Evolutionary conservation across 192 early-diverging fungal species (phyloP), one percentile per base, ranked within the genome.

Genomic region (Mortierella alpina): DNA sequence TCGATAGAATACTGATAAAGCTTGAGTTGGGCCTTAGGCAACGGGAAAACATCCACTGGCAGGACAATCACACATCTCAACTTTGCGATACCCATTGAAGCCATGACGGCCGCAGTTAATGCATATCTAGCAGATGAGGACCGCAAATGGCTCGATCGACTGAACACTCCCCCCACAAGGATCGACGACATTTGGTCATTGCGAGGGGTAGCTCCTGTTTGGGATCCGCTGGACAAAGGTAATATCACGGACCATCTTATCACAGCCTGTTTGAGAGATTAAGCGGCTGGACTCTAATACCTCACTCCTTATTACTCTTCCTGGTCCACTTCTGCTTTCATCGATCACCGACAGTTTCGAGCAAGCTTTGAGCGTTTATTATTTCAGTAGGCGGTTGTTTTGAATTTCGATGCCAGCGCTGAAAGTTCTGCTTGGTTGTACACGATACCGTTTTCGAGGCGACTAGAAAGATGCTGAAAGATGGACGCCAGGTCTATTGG

Each of bases 11-110:
- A 5, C 18, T 58, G 12, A 44, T 6, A 23, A 17, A 42, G 1
- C 59, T 68, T 11, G 5, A 64, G 22, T 58, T 14, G 18, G 15
- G 20, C 63, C 13, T 17, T 22, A 78, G 75, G 82, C 4, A 83
- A 83, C 61, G 74, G 74, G 11, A 76, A 77, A 23, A 83, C 82
- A 4, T 73, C 73, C 1, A 77, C 74, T 7, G 82, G 82, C 41
- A 59, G 74, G 48, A 83, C 82, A 2, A 72, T 83, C 41, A 83
- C 82, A 13, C 70, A 83, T 53, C 65, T 83, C 47, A 83, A 83
- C 42, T 83, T 83, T 57, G 82, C 82, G 12, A 83, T 83, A 39
- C 82, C 82, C 0, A 18, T 69, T 12, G 74, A 73, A 14, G 74
- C 82, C 1, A 78, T 83, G 47, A 39, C 65, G 17, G 59, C 53